Percentiles rank a stretch among this genome's conserved stretches.
phyloP scores from a whole-genome alignment of 306 rosid genomes.

The Begonia fuchsioides region DNA sequence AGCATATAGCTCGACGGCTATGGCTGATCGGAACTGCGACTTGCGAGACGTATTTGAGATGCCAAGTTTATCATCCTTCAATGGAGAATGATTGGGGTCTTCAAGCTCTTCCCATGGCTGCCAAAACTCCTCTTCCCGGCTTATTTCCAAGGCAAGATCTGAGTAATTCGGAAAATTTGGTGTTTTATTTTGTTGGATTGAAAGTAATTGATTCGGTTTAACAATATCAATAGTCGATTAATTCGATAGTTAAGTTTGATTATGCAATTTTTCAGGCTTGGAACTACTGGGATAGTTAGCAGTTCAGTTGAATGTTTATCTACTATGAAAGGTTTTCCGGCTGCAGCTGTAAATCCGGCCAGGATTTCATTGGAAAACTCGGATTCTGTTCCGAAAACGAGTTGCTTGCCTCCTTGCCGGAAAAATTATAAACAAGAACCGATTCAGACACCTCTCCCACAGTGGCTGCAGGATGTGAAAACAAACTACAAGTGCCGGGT shows the following conservation, averaged over 20 bases:
- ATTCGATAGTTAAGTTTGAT: no score
- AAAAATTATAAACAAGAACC: constrained; percentile 44
- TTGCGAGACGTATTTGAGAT: constrained; percentile 92
- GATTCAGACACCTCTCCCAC: constrained; percentile 46
- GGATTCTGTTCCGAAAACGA: constrained; percentile 35
- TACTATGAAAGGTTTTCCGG: constrained; percentile 43
- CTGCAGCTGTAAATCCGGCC: constrained; percentile 26
- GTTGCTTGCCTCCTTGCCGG: constrained; percentile 57
- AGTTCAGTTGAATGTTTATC: constrained; percentile 69
- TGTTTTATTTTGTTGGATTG: no score
- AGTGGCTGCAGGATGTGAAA: constrained; percentile 80
- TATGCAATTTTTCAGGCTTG: constrained; percentile 31
- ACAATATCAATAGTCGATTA: no score
- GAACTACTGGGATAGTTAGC: constrained; percentile 64
- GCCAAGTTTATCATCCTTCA: constrained; percentile 97
- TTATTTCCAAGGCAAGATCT: constrained; percentile 57
- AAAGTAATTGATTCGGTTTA: no score
- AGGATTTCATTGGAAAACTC: constrained; percentile 36
- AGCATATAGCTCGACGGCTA: constrained; percentile 31
- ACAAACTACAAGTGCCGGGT: constrained; percentile 49
- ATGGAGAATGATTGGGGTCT: constrained; percentile 99
- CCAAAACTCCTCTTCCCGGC: constrained; percentile 46
- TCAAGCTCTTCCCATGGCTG: constrained; percentile 78
- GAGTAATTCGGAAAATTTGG: no score
- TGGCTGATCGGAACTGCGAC: constrained; percentile 95